Evolutionary conservation across 495 filamentous ascomycete species (phyloP).

Genomic region (Gamarada debralockiae): DNA sequence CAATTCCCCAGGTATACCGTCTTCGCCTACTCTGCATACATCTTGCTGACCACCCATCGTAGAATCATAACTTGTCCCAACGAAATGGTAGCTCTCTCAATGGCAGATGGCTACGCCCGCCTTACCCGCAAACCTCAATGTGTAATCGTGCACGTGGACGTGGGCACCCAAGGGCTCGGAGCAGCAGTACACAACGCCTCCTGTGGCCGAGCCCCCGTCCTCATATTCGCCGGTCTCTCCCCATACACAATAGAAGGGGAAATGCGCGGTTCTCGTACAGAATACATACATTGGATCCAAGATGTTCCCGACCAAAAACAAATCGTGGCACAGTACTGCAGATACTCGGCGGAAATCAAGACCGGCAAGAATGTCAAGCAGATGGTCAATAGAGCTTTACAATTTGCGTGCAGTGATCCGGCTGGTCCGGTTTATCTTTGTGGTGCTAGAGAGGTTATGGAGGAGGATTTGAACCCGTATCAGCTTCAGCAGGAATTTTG

Average conservation of each 20-base stretch:
- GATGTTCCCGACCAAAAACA: slow-evolving; percentile 93
- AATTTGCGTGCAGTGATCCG: slow-evolving; percentile 79
- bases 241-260: slow-evolving; percentile 92
- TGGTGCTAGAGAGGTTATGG: slow-evolving; percentile 86
- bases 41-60: slow-evolving; percentile 35
- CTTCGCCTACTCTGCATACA: neutral
- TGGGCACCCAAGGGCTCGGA: slow-evolving; percentile 85
- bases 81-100: slow-evolving; percentile 92
- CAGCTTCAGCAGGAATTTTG: slow-evolving; percentile 67
- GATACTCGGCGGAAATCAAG: slow-evolving; percentile 89
- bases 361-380: slow-evolving; percentile 93
- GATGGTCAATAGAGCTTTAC: slow-evolving; percentile 86
- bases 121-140: slow-evolving; percentile 81
- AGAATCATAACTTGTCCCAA: slow-evolving; percentile 1
- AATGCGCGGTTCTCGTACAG: slow-evolving; percentile 79
- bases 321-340: slow-evolving; percentile 89
- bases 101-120: slow-evolving; percentile 93
- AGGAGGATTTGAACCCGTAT: slow-evolving; percentile 86
- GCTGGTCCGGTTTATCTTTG: slow-evolving; percentile 84
- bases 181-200: slow-evolving; percentile 92
- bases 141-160: slow-evolving; percentile 95
- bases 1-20: slow-evolving; percentile 57
- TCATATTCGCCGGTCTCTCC: slow-evolving; percentile 88
- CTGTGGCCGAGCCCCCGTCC: slow-evolving; percentile 77
- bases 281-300: slow-evolving; percentile 98